These are phyloP conservation scores for Raddia guianensis DNA, from an alignment of 176 grass and related monocot species.

Conservation along the genomic window DNA sequence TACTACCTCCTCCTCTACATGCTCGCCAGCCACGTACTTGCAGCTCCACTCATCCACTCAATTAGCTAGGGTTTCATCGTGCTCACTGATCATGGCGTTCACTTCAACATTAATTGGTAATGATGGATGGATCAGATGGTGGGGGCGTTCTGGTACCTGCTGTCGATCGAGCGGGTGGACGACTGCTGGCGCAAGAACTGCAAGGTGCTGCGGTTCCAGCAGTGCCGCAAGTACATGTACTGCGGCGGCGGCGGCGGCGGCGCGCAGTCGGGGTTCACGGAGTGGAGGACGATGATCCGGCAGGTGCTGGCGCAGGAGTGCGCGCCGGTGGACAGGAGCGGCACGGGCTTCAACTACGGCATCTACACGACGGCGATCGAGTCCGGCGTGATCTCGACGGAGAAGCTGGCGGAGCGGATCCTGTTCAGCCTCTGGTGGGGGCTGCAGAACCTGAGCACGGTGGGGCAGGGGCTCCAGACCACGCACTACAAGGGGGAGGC, in stretches of 20 bases:
- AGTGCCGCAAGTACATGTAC: conserved; percentile 70
- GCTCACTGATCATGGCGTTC: no score
- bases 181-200: conserved; percentile 76
- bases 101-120: no score
- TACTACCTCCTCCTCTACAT: conserved; percentile 89
- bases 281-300: conserved; percentile 62
- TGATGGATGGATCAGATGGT: conserved; percentile 43
- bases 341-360: conserved; percentile 64
- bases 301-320: conserved; percentile 54
- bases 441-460: conserved; percentile 83
- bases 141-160: conserved; percentile 86
- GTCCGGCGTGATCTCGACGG: conserved; percentile 59
- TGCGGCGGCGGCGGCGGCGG: conserved; percentile 44
- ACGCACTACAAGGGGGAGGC: conserved; percentile 82
- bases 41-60: no score
- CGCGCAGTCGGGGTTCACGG: conserved; percentile 33
- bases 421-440: conserved; percentile 96
- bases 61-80: no score
- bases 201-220: conserved; percentile 34
- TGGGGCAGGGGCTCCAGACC: conserved; percentile 72
- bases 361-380: conserved; percentile 66
- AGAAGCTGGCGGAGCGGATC: conserved; percentile 51
- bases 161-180: conserved; percentile 64
- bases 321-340: conserved; percentile 37
- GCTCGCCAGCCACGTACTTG: conserved; percentile 71